phyloP scores from a whole-genome alignment of 1,139 yeast genomes.

The Suhomyces ambrosiae region DNA sequence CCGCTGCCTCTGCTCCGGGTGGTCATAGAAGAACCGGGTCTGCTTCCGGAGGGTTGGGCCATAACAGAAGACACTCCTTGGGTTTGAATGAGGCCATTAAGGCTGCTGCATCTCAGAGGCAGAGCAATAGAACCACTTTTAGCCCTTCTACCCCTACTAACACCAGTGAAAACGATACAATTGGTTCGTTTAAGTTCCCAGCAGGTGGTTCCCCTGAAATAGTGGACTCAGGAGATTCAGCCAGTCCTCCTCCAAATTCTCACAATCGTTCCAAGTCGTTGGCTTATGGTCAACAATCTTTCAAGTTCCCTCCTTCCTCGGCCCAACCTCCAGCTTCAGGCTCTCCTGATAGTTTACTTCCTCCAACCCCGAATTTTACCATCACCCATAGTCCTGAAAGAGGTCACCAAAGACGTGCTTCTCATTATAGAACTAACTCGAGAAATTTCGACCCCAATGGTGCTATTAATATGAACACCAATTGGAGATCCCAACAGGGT shows the following conservation, averaged over 20 bases:
- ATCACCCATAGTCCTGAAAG: slow-evolving; percentile 47
- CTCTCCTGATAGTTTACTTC: slow-evolving; percentile 29
- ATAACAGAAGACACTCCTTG: slow-evolving; percentile 86
- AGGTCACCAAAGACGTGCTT: slow-evolving; percentile 46
- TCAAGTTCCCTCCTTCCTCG: slow-evolving; percentile 42
- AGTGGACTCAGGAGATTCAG: slow-evolving; percentile 12
- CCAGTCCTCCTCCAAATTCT: slow-evolving; percentile 21
- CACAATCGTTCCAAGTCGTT: slow-evolving; percentile 41
- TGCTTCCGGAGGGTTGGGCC: slow-evolving; percentile 53
- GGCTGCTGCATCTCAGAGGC: slow-evolving; percentile 89
- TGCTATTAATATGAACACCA: slow-evolving; percentile 50
- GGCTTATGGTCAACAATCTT: slow-evolving; percentile 49
- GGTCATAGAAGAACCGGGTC: slow-evolving; percentile 44
- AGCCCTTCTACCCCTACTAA: slow-evolving; percentile 36
- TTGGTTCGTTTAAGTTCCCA: slow-evolving; percentile 41
- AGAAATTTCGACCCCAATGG: slow-evolving; percentile 56
- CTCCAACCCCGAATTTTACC: slow-evolving; percentile 50
- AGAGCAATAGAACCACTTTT: slow-evolving; percentile 44
- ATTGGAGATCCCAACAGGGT: slow-evolving; percentile 57
- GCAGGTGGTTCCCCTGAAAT: slow-evolving; percentile 20
- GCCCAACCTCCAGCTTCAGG: slow-evolving; percentile 5
- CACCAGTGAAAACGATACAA: slow-evolving; percentile 21
- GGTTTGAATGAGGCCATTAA: slow-evolving; percentile 94
- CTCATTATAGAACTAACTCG: slow-evolving; percentile 58
- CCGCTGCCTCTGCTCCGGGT: slow-evolving; percentile 14